Evolutionary conservation across 192 early-diverging fungal species (phyloP).

Genomic region (Ambispora gerdemannii): DNA sequence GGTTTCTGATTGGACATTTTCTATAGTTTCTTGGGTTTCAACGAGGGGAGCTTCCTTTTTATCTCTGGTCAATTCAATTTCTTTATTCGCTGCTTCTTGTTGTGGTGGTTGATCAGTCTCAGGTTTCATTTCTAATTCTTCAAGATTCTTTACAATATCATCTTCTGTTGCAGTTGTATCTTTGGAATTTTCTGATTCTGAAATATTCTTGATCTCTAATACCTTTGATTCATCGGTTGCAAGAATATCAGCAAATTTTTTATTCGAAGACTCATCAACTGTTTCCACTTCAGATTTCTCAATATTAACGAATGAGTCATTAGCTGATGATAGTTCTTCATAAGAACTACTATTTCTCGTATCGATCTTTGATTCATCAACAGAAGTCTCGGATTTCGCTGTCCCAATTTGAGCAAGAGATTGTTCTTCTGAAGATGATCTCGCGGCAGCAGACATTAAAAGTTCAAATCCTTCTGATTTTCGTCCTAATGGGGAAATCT

Average conservation of each 20-base stretch:
- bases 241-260: not conserved
- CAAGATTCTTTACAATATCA: too few relatives aligned
- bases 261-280: not conserved
- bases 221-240: not conserved
- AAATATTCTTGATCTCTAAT: not conserved
- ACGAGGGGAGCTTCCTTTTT: too few relatives aligned
- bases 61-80: too few relatives aligned
- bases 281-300: not conserved
- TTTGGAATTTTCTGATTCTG: not conserved
- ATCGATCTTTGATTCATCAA: too few relatives aligned
- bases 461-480: not conserved
- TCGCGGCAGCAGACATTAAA: not conserved
- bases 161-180: not conserved
- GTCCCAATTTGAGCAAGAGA: too few relatives aligned
- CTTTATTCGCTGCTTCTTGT: too few relatives aligned
- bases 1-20: not conserved
- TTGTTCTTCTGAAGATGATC: not conserved
- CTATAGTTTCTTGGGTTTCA: too few relatives aligned
- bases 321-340: not conserved
- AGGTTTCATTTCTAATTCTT: too few relatives aligned
- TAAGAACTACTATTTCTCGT: too few relatives aligned
- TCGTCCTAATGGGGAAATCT: not conserved
- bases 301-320: not conserved
- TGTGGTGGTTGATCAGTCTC: too few relatives aligned
- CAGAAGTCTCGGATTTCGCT: too few relatives aligned